Base-by-base conservation (phyloP, 306 rosid species). In the Vicia sativa region DNA sequence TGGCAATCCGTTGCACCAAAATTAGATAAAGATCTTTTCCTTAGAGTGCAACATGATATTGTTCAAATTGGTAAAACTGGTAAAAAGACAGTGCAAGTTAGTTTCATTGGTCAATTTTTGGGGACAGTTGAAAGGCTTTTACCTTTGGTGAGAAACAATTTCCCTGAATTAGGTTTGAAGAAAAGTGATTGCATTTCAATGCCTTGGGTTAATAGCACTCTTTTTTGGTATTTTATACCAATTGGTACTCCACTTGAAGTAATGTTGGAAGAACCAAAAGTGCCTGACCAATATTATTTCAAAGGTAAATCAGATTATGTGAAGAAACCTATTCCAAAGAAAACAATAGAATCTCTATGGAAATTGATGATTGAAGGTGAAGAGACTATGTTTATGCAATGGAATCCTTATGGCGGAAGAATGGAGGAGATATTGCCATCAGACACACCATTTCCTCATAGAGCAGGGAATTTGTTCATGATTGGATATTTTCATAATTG, bases 1-100 rank as follows among this genome's bases (percentile, higher is more conserved):
- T 88, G 91, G 95, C 87, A 85, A 57, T 46, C 28, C 5, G 78
- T 83, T 48, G 91, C 86, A n/a, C 16, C 78, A 9, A 62, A 73
- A 0, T 26, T 82, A 2, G 4, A 54, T 10, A 46, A 54, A n/a
- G 78, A 83, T 48, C 65, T 81, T 6, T 78, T 78, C 81, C 34
- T 73, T 9, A 80, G 85, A 35, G 70, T 5, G 2, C 39, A 39
- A 13, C 62, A 38, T 29, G 7, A 2, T 1, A 37, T 62, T 12
- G 21, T 12, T 21, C 10, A 10, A 4, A 41, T 8, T 6, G 48
- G 3, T 61, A 4, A 43, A 8, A 3, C 11, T 3, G 58, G 52
- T 38, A 49, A 42, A 14, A 78, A 52, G 35, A 54, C 59, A 1
- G 55, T 74, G n/a, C 16, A n/a, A 26, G 66, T 86, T 68, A 69